Evolutionary conservation across 352 stramenopile genomes (phyloP).

Genomic region (Phytophthora multivora): DNA sequence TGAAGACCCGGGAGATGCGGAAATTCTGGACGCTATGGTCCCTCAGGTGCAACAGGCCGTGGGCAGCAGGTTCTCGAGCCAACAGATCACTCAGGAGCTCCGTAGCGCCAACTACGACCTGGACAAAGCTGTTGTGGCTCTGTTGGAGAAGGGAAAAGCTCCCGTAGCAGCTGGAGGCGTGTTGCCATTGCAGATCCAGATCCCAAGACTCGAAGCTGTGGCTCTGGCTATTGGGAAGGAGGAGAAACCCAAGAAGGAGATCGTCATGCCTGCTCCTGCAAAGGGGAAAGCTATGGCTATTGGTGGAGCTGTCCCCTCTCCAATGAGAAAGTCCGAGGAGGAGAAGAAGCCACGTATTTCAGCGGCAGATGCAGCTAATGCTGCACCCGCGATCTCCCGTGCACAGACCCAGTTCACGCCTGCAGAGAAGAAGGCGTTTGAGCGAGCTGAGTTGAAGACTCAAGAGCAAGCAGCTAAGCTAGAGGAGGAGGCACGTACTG

Average conservation of each 20-base stretch:
- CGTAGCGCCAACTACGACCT: constrained; percentile 79
- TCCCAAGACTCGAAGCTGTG: constrained; percentile 66
- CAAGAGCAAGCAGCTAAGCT: constrained; percentile 59
- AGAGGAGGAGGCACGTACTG: constrained; percentile 46
- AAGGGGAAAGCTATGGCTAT: constrained; percentile 64
- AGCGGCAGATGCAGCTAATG: constrained; percentile 27
- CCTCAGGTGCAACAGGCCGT: constrained; percentile 61
- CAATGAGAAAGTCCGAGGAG: constrained; percentile 8
- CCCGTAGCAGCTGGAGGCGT: constrained; percentile 25
- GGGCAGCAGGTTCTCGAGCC: constrained; percentile 54
- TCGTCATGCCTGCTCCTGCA: constrained; percentile 38
- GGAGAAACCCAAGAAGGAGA: constrained; percentile 25
- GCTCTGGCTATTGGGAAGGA: constrained; percentile 55
- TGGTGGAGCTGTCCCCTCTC: constrained; percentile 23
- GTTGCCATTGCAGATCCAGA: constrained; percentile 68
- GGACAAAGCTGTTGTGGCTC: constrained; percentile 71
- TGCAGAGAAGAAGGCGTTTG: constrained; percentile 67
- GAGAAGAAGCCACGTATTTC: constrained; percentile 33
- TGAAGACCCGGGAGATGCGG: constrained; percentile 50
- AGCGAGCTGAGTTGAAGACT: constrained; percentile 70
- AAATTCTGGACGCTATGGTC: constrained; percentile 62
- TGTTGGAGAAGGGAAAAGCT: constrained; percentile 78
- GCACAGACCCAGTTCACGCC: constrained; percentile 57
- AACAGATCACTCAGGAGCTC: constrained; percentile 73
- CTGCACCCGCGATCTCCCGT: constrained; percentile 28